Evolutionary conservation across 2,329 filamentous ascomycete genomes (phyloP), one percentile per base, ranked within the genome.

Genomic region (Fusarium ambrosium): DNA sequence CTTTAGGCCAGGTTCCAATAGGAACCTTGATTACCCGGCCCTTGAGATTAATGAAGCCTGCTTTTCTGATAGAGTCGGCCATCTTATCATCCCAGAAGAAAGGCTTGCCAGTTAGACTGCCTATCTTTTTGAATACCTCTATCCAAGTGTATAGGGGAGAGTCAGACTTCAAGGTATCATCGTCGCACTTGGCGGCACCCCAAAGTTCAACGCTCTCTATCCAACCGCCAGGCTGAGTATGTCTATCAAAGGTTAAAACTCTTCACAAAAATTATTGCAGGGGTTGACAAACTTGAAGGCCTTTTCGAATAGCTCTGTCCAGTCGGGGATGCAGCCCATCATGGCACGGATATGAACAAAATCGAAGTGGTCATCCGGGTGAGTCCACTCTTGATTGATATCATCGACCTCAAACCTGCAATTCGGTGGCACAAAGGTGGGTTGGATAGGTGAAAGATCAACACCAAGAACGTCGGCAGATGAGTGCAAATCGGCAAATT

Each of bases 331-430:
- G 20, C 20, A 48, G 43, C 43, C 43, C 20, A 48, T 48, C 77
- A 91, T 82, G 66, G 87, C 83, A 27, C 88, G 87, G 2, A 87
- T 85, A 78, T 92, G 91, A 51, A 93, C 86, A 72, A 87, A 89
- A 80, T 92, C 90, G 72, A 91, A 91, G 4, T 51, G 64, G 62
- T 87, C 75, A 0, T 83, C 77, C 0, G 86, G 83, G 39, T 82
- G 89, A 79, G 82, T 89, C 84, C 84, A 87, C 6, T 83, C 79
- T 20, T 81, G 85, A 71, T 89, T 89, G 37, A 90, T 87, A 72
- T 93, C 90, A 79, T 93, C 91, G 43, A 92, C 87, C 64, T 92
- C 86, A 67, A 92, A 93, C 69, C 88, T 87, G 63, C 91, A 89
- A 75, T 93, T 93, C 18, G 86, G 85, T 0, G 91, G 90, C 0